phyloP scores from a whole-genome alignment of 208 protist species.

The Wallacemonas sp. region DNA sequence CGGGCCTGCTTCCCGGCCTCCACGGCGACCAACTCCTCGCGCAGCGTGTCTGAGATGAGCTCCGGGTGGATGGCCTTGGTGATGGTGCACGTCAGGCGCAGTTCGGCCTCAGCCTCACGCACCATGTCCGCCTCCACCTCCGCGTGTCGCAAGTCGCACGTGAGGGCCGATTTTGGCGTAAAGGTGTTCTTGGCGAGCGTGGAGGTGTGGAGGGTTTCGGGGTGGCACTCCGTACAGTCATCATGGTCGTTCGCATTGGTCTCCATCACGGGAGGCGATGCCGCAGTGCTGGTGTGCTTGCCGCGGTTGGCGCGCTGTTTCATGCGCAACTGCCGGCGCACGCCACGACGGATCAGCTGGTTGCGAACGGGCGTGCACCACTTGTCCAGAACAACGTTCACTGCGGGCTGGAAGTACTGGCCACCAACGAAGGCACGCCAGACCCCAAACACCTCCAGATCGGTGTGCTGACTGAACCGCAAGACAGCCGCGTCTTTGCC shows the following conservation, averaged over 20 bases:
- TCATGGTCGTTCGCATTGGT: too few species aligned
- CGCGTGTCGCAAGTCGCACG: slow-evolving; percentile 24
- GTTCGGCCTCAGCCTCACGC: slow-evolving; percentile 30
- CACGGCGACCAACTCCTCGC: slow-evolving; percentile 51
- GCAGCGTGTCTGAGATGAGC: slow-evolving; percentile 45
- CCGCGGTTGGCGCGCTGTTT: not conserved
- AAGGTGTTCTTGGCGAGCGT: not conserved
- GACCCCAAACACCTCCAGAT: slow-evolving; percentile 58
- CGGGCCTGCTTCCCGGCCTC: slow-evolving; percentile 22
- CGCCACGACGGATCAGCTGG: slow-evolving; percentile 58
- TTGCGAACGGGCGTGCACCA: slow-evolving; percentile 59
- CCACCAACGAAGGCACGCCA: slow-evolving; percentile 86
- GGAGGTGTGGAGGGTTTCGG: too few species aligned
- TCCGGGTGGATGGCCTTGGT: slow-evolving; percentile 64
- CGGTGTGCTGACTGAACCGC: slow-evolving; percentile 43
- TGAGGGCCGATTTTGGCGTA: slow-evolving; percentile 1
- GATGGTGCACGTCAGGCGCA: slow-evolving; percentile 69
- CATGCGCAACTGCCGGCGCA: slow-evolving; percentile 42
- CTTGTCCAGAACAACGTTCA: slow-evolving; percentile 77
- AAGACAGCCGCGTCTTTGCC: slow-evolving; percentile 58
- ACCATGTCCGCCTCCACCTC: slow-evolving; percentile 25
- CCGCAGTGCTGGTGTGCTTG: not conserved
- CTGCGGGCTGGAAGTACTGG: slow-evolving; percentile 62
- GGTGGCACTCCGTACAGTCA: too few species aligned
- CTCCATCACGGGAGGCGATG: too few species aligned